These are phyloP conservation scores for Ogataea dorogensis DNA, from an alignment of 805 yeast species.

Conservation along the genomic window DNA sequence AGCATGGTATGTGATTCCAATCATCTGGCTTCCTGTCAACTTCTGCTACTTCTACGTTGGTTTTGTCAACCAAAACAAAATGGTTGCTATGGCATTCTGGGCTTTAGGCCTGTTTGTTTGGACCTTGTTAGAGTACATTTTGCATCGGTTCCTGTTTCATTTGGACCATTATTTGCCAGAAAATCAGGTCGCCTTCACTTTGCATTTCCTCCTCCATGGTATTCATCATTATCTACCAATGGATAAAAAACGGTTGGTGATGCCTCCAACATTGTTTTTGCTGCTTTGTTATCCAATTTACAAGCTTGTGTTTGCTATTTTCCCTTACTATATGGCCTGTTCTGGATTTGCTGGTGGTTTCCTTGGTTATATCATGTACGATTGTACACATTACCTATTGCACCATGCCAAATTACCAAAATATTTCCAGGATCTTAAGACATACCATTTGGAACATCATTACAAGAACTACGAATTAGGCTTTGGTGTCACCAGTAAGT, in stretches of 20 bases:
- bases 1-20: slow-evolving; percentile 92
- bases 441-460: slow-evolving; percentile 94
- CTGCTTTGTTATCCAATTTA: slow-evolving; percentile 78
- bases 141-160: slow-evolving; percentile 94
- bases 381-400: slow-evolving; percentile 88
- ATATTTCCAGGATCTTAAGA: slow-evolving; percentile 75
- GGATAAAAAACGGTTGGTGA: slow-evolving; percentile 89
- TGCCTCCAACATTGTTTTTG: slow-evolving; percentile 89
- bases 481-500: slow-evolving; percentile 90
- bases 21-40: slow-evolving; percentile 83
- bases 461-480: slow-evolving; percentile 96
- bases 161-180: slow-evolving; percentile 85
- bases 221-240: slow-evolving; percentile 96
- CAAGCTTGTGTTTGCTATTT: slow-evolving; percentile 65
- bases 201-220: slow-evolving; percentile 92
- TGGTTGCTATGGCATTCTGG: slow-evolving; percentile 58
- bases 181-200: slow-evolving; percentile 64
- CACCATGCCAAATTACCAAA: slow-evolving; percentile 86
- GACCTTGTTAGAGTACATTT: slow-evolving; percentile 84
- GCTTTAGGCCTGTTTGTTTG: slow-evolving; percentile 82
- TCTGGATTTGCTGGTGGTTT: slow-evolving; percentile 95
- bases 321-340: slow-evolving; percentile 84
- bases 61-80: slow-evolving; percentile 43
- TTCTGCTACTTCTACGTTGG: slow-evolving; percentile 62
- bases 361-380: slow-evolving; percentile 89